phyloP scores from a whole-genome alignment of 345 rosid species.

The Melaleuca quinquenervia region DNA sequence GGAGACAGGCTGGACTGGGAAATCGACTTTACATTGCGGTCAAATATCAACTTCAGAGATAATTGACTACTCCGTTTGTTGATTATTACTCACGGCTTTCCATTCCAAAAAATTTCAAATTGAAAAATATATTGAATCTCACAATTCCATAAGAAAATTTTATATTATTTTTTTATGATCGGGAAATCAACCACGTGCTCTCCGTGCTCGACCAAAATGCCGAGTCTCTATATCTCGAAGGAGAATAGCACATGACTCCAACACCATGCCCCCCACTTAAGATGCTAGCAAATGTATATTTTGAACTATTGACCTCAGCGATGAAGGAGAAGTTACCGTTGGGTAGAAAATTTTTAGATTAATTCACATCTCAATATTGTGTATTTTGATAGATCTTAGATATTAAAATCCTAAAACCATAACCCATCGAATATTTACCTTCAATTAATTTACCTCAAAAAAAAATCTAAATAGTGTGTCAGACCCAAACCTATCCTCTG shows the following conservation, averaged over 20 bases:
- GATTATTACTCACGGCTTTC: background rate
- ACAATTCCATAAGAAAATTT: fast-evolving
- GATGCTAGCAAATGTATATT: no score
- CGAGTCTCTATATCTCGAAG: no score
- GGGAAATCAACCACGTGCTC: no score
- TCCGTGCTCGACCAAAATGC: no score
- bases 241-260: no score
- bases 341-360: background rate
- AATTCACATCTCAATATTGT: background rate
- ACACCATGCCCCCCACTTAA: no score
- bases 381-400: no score
- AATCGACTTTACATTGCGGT: background rate
- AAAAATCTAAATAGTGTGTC: background rate
- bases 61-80: background rate
- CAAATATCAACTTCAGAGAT: background rate
- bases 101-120: background rate
- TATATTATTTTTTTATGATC: no score
- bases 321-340: no score
- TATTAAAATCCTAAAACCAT: background rate
- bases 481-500: background rate
- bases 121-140: background rate
- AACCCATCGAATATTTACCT: background rate
- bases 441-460: fast-evolving
- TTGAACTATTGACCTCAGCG: no score
- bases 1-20: background rate